These are phyloP conservation scores for Ustilago bromivora DNA, from an alignment of 1,284 basidiomycete genomes.

Conservation along the genomic window DNA sequence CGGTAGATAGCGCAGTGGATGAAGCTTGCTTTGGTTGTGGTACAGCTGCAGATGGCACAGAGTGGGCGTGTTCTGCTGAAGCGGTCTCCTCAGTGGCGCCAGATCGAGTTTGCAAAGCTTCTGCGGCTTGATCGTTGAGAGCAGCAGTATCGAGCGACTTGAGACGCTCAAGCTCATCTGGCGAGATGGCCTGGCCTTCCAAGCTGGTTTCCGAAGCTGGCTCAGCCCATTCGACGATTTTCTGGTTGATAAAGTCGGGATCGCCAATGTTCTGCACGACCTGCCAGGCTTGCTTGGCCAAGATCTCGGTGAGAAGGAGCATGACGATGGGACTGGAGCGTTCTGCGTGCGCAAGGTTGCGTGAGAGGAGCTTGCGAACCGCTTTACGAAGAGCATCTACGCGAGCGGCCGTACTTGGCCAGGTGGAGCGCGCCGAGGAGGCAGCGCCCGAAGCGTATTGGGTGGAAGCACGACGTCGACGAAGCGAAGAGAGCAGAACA, in stretches of 20 bases:
- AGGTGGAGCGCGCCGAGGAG: constrained; percentile 29
- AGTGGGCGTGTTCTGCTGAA: neutral
- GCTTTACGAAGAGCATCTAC: constrained; percentile 56
- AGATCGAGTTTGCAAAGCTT: constrained; percentile 6
- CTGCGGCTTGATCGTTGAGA: constrained; percentile 16
- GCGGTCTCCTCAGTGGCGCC: neutral
- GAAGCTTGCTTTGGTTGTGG: neutral
- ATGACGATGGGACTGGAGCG: constrained; percentile 50
- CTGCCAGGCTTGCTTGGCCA: constrained; percentile 61
- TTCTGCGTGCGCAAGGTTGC: constrained; percentile 50
- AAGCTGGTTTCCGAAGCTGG: constrained; percentile 51
- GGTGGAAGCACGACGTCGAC: constrained; percentile 31
- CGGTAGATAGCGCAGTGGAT: constrained; percentile 2
- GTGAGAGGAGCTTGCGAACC: constrained; percentile 50
- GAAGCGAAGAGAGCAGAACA: constrained; percentile 54
- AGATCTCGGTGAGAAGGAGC: constrained; percentile 55
- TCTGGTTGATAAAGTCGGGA: constrained; percentile 62
- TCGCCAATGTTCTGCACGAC: constrained; percentile 57
- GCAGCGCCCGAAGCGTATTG: constrained; percentile 10
- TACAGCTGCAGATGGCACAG: neutral
- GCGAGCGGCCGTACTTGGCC: constrained; percentile 53
- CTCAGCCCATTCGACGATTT: constrained; percentile 57
- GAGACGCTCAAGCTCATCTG: constrained; percentile 41
- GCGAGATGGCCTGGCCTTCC: constrained; percentile 42
- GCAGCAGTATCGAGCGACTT: constrained; percentile 32